phyloP scores from a whole-genome alignment of 2,329 filamentous ascomycete genomes.

The Lachnellula occidentalis region DNA sequence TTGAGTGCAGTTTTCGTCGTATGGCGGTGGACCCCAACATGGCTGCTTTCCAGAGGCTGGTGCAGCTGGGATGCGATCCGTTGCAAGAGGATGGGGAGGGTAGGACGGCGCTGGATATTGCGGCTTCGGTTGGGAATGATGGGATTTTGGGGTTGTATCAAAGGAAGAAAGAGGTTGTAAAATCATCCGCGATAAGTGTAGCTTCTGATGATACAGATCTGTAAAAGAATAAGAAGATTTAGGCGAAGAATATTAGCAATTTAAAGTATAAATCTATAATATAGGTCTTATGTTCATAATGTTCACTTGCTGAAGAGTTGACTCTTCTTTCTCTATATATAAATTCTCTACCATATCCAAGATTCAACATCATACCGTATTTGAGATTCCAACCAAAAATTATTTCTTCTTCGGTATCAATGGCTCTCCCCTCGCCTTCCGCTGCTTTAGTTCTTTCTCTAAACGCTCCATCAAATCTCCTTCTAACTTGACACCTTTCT shows the following conservation, averaged over 20 bases:
- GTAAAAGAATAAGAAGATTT: too few species aligned
- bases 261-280: too few species aligned
- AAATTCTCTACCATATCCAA: too few species aligned
- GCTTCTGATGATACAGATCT: too few species aligned
- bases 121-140: constrained; percentile 7
- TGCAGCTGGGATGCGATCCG: constrained; percentile 7
- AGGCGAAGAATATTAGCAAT: too few species aligned
- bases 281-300: too few species aligned
- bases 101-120: constrained; percentile 17
- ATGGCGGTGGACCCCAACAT: neutral
- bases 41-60: neutral
- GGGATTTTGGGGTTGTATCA: constrained; percentile 14
- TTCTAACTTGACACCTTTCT: neutral
- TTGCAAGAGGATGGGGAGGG: constrained; percentile 12
- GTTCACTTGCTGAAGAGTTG: too few species aligned
- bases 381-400: neutral
- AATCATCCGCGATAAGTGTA: too few species aligned
- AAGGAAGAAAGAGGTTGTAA: constrained; percentile 1
- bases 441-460: neutral
- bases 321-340: too few species aligned
- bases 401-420: neutral
- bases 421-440: neutral
- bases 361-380: too few species aligned
- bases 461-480: neutral
- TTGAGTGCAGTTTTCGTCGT: neutral